Base-by-base conservation (phyloP, 305 asterid species). In the Fraxinus latifolia region DNA sequence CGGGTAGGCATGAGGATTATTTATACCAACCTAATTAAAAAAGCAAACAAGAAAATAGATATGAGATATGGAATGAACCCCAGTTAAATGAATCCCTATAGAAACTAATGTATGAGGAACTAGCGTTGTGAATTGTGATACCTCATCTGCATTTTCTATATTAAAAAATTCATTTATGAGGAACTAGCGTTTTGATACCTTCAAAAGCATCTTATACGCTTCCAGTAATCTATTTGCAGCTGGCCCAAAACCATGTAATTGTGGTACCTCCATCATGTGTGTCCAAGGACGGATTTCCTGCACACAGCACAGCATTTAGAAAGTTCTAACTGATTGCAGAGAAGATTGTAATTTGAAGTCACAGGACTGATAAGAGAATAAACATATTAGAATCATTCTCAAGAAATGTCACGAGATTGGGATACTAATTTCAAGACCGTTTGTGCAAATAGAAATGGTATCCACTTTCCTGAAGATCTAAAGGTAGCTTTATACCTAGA, bases 221-320 rank as follows among this genome's bases (percentile, higher is more conserved):
- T 96, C 99, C 88, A 95, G 82, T 87, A 94, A 88, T 86, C 97
- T 87, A 88, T 94, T 91, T 77, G 99, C 99, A 82, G 98, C 98
- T 44, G 97, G 99, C 78, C 99, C 99, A 87, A 95, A 94, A 73
- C 99, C 99, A 90, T 95, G 99, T 86, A 94, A 87, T 85, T 95
- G 98, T 36, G 99, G 99, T 71, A 94, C 99, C 93, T 95, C 99
- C 99, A 94, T 95, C 99, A 94, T 95, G 87, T 94, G 99, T 25
- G 98, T 95, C 98, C 99, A 95, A 55, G 99, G 99, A 81, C 97
- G 97, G 76, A 96, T 94, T 91, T 96, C 99, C 99, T 96, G 82
- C 77, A 84, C 79, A 82, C 60, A 53, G 72, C 77, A 78, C 77
- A 70, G 77, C 1, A 39, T 79, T 87, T 68, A 29, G 15, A 8